Base-by-base conservation (phyloP, 1,284 basidiomycete species). In the Trametes hirsuta region DNA sequence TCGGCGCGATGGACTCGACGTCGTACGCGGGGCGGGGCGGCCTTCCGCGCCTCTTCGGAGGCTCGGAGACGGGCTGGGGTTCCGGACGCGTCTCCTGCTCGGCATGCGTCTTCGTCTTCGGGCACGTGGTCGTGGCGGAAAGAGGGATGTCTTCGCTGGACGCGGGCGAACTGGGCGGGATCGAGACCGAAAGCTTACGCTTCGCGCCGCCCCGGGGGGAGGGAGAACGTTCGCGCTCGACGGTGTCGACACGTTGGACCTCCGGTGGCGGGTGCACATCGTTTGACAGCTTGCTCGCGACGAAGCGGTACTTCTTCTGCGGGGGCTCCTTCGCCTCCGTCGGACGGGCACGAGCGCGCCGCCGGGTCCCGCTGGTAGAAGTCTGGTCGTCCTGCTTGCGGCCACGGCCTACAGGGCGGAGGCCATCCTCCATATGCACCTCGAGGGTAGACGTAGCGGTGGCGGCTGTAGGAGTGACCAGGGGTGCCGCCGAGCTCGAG, bases 291-390 rank as follows among this genome's bases (percentile, higher is more conserved):
- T 41, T 48, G 56, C 64, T 63, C 15, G 61, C 53, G 35, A 65
- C 64, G 48, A 65, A 65, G 42, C 64, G 64, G 45, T 51, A 65
- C 58, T 58, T 62, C 55, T 58, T 58, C 22, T 54, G 58, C 8
- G 49, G 46, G n/a, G 53, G 51, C 15, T 42, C 34, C 11, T 37
- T 24, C 42, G 44, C 18, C 25, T 52, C 44, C 25, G 48, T 22
- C n/a, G 55, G 35, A 48, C 47, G 54, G 6, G 39, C 24, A 15
- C 55, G 47, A 11, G 37, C 37, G 18, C 47, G 55, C 12, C 41
- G 55, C n/a, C 36, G 44, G 15, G 55, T 34, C 35, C 46, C 35
- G 14, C 22, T 44, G n/a, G 8, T 48, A 11, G 48, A 21, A 21
- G 30, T 21, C 40, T n/a, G 40, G 5, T 6, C 48, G 9, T 41